Evolutionary conservation across 805 yeast species (phyloP).

Genomic region (Vanderwaltozyma tropicalis): DNA sequence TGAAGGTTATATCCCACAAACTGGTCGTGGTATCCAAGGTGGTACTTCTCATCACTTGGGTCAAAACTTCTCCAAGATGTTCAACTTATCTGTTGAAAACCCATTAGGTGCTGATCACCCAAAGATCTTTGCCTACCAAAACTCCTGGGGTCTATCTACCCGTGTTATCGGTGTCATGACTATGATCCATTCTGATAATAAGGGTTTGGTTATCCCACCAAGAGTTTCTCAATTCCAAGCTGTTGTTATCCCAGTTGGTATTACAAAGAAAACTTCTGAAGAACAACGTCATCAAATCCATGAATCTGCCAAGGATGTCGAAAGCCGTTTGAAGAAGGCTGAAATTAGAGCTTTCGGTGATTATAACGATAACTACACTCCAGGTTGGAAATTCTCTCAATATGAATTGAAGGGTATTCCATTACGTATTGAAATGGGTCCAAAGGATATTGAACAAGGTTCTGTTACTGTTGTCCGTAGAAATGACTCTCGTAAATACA

Average conservation of each 20-base stretch:
- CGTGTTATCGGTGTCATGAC: conserved; percentile 99
- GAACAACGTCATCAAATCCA: conserved; percentile 64
- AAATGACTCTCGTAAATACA: conserved; percentile 69
- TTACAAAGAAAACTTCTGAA: conserved; percentile 74
- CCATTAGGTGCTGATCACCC: conserved; percentile 87
- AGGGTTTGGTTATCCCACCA: conserved; percentile 96
- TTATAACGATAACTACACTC: conserved; percentile 87
- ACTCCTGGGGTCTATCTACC: conserved; percentile 98
- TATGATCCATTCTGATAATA: conserved; percentile 97
- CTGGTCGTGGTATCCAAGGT: conserved; percentile 99
- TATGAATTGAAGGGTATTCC: conserved; percentile 96
- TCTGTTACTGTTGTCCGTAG: conserved; percentile 88
- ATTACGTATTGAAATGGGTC: conserved; percentile 89
- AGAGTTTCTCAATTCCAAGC: conserved; percentile 89
- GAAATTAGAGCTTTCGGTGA: conserved; percentile 77
- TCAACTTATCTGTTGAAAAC: conserved; percentile 87
- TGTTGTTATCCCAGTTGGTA: conserved; percentile 89
- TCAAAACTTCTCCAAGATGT: conserved; percentile 97
- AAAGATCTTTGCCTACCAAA: conserved; percentile 83
- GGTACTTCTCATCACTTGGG: conserved; percentile 98
- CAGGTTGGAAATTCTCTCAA: conserved; percentile 98
- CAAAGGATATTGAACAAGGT: conserved; percentile 76
- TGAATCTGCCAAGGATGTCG: conserved; percentile 62
- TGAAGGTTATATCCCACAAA: conserved; percentile 95
- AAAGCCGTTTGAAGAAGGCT: conserved; percentile 43